These are phyloP conservation scores for Coniferiporia weirii DNA, from an alignment of 1,284 basidiomycete genomes.

Conservation along the genomic window DNA sequence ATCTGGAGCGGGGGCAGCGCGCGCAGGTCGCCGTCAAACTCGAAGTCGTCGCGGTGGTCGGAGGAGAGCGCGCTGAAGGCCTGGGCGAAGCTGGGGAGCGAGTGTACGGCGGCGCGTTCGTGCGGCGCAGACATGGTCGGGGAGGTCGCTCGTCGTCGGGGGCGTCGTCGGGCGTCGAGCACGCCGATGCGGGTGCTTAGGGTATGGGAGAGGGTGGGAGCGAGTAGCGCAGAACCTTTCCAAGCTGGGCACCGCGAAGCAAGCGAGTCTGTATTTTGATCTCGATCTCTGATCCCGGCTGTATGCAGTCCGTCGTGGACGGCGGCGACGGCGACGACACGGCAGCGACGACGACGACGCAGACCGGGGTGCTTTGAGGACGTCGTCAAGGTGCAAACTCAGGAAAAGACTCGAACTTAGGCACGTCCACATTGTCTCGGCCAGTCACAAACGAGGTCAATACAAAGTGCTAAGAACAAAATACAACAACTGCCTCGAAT, in stretches of 20 bases:
- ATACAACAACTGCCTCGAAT: neutral
- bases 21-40: neutral
- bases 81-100: conserved; percentile 19
- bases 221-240: neutral
- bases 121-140: neutral
- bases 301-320: neutral
- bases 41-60: conserved; percentile 4
- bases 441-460: neutral
- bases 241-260: neutral
- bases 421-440: too few species aligned
- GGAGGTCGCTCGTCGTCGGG: neutral
- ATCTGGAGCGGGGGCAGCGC: conserved; percentile 9
- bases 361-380: too few species aligned
- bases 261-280: neutral
- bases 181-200: neutral
- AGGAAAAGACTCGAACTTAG: too few species aligned
- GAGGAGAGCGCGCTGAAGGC: conserved; percentile 14
- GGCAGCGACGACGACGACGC: neutral
- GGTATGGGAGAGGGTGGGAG: neutral
- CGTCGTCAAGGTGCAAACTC: too few species aligned
- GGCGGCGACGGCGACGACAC: neutral
- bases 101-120: conserved; percentile 6
- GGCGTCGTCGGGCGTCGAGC: neutral
- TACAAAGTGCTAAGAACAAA: neutral
- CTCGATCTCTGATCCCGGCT: neutral